Evolutionary conservation across 2,329 filamentous ascomycete species (phyloP), one percentile per base, ranked within the genome.

Genomic region (Clonostachys chloroleuca): DNA sequence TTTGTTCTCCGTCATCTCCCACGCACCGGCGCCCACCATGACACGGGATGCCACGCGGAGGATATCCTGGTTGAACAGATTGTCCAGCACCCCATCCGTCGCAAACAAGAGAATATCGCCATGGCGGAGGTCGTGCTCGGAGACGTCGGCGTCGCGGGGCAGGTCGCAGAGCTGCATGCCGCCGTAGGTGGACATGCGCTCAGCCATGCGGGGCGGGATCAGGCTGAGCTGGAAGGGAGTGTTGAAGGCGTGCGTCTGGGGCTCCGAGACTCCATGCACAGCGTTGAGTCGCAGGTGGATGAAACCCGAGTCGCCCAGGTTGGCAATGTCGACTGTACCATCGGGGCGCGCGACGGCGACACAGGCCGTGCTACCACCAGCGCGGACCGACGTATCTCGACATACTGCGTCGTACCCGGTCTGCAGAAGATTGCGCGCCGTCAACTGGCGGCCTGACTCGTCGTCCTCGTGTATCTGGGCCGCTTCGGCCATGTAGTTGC

Each of bases 241-340:
- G 67, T 99, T 99, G 78, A 99, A 99, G 40, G 86, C 91, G 65
- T 99, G 94, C 1, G 91, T 96, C 67, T 99, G 94, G 20, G 90
- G 87, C 43, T 84, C 80, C 3, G 91, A 95, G 60, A 84, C 86
- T 47, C 86, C 81, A 64, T 94, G 86, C 34, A 99, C 88, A 13
- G 87, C 89, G 55, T 92, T 95, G 24, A 89, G 80, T 13, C 91
- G 84, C 50, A 97, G 75, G 51, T 95, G 86, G 47, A 97, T 78
- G 64, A 92, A 97, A 34, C 94, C 94, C 24, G 91, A 96, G 70
- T 99, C 94, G 54, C 94, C 94, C 34, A 99, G 77, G 67, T 99
- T 99, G 51, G 94, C 94, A 46, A 95, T 83, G 60, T 96, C 89
- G 42, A 97, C 73, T 33, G 71, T 78, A 12, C 94, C 94, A 56